Percentiles rank a stretch among this genome's conserved stretches.
Conservation (phyloP, 495 filamentous ascomycete genomes). For the Geoglossum glabrum region DNA sequence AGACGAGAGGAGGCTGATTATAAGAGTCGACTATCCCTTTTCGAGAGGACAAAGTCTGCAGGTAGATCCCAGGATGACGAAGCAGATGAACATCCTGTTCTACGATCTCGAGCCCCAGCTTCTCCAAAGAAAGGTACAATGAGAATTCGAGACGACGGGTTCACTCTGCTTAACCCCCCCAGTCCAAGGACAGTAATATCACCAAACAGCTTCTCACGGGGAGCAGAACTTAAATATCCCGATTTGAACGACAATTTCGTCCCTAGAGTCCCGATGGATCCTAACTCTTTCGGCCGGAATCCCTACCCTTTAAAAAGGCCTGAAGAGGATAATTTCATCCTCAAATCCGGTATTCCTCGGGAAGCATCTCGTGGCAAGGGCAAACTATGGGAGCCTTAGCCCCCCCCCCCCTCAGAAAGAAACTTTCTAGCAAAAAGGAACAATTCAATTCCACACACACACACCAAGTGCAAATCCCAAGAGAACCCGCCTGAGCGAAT, state of each 20-base stretch:
- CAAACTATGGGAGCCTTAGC: conserved; percentile 35
- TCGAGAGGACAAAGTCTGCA: conserved; percentile 20
- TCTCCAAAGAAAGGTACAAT: not conserved
- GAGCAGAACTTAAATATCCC: conserved; percentile 1
- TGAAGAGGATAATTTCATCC: conserved; percentile 11
- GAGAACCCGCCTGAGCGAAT: not conserved
- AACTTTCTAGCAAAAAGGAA: not conserved
- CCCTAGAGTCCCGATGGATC: conserved; percentile 28
- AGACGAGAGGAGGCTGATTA: conserved; percentile 38
- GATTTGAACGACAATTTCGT: not conserved
- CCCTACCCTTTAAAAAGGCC: conserved; percentile 4
- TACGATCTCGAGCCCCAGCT: conserved; percentile 13
- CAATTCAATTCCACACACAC: not conserved
- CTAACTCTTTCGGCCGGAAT: conserved; percentile 30
- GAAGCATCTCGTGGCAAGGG: conserved; percentile 18
- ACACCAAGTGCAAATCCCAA: not conserved
- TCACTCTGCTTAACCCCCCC: not conserved
- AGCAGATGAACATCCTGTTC: conserved; percentile 23
- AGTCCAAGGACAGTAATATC: not conserved
- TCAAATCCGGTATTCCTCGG: conserved; percentile 13
- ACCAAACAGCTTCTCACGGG: conserved; percentile 1
- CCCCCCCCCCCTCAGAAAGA: conserved; percentile 7
- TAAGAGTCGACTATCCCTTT: conserved; percentile 32
- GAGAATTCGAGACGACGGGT: not conserved
- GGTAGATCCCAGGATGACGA: conserved; percentile 11